Conservation (phyloP, 441 rosid genomes). For the Melastoma candidum region DNA sequence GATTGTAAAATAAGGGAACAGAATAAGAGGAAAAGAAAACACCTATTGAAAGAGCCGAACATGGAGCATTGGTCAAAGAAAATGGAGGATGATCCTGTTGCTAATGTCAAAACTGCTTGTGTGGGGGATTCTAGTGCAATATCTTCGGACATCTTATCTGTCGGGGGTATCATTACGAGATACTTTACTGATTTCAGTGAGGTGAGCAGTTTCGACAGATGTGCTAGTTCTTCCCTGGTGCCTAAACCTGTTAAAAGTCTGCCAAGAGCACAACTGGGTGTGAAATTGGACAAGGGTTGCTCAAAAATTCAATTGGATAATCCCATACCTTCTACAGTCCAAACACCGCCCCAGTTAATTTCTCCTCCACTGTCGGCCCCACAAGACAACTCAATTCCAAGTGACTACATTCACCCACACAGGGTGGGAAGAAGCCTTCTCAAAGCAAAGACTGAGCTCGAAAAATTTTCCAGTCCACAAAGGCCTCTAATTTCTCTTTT, state of each 20-base stretch:
- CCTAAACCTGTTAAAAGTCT: constrained; percentile 9
- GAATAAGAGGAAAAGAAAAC: too few relatives aligned
- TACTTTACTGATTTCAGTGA: constrained; percentile 10
- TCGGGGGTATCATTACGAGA: constrained; percentile 6
- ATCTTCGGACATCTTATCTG: constrained; percentile 12
- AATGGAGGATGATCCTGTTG: too few relatives aligned
- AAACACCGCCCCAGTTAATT: constrained; percentile 4
- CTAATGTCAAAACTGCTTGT: too few relatives aligned
- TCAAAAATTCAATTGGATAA: constrained; percentile 4
- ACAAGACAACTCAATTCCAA: constrained; percentile 1
- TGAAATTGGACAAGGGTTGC: not conserved
- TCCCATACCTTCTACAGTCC: constrained; percentile 5
- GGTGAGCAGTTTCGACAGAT: constrained; percentile 9
- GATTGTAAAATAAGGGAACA: too few relatives aligned
- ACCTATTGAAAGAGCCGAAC: too few relatives aligned
- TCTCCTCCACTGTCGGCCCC: constrained; percentile 1
- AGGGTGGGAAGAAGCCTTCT: constrained; percentile 40
- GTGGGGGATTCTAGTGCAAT: constrained; percentile 12
- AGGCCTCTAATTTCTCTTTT: constrained; percentile 21
- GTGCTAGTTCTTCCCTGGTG: constrained; percentile 3
- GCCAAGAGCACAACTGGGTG: constrained; percentile 1
- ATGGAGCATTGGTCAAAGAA: too few relatives aligned
- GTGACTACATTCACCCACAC: constrained; percentile 7
- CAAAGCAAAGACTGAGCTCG: constrained; percentile 36
- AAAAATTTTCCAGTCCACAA: constrained; percentile 23